Evolutionary conservation across 2,329 filamentous ascomycete species (phyloP).

Genomic region (Orbilia javanica): DNA sequence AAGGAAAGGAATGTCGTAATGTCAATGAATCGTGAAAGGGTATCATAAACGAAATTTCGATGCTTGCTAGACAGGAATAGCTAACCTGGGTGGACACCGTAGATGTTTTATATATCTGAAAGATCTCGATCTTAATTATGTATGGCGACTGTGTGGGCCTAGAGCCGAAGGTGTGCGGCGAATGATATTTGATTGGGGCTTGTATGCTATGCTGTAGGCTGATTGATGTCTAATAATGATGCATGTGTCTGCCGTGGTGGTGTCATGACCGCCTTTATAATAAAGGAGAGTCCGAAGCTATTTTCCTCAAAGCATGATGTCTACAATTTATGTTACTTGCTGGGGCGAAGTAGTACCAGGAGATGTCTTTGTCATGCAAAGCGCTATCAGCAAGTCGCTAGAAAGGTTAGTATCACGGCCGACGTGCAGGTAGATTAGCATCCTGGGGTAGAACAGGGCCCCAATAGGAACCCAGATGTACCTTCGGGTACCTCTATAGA

Average conservation of each 20-base stretch:
- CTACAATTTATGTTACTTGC: conserved; percentile 54
- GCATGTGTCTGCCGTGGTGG: conserved; percentile 58
- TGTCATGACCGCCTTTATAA: conserved; percentile 59
- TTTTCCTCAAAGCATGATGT: conserved; percentile 49
- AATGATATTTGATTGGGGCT: conserved; percentile 56
- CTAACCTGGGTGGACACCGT: conserved; percentile 47
- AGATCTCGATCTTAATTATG: conserved; percentile 41
- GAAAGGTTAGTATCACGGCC: conserved; percentile 32
- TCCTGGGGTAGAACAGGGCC: conserved; percentile 22
- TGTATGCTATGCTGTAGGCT: conserved; percentile 56
- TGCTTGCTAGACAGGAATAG: conserved; percentile 28
- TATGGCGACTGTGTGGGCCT: conserved; percentile 29
- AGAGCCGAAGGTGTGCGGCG: conserved; percentile 39
- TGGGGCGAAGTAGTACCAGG: conserved; percentile 46
- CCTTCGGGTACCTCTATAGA: conserved; percentile 51
- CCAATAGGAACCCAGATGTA: conserved; percentile 39
- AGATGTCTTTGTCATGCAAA: conserved; percentile 47
- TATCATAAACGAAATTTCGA: conserved; percentile 23
- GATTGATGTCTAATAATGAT: conserved; percentile 54
- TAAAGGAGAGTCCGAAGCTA: conserved; percentile 55
- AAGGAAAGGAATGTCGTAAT: conserved; percentile 10
- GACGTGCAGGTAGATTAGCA: conserved; percentile 22
- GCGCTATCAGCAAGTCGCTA: conserved; percentile 31
- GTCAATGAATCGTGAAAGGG: conserved; percentile 23
- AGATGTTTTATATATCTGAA: conserved; percentile 55